These are phyloP conservation scores for Coprinellus micaceus DNA, from an alignment of 768 basidiomycete genomes.

Conservation along the genomic window DNA sequence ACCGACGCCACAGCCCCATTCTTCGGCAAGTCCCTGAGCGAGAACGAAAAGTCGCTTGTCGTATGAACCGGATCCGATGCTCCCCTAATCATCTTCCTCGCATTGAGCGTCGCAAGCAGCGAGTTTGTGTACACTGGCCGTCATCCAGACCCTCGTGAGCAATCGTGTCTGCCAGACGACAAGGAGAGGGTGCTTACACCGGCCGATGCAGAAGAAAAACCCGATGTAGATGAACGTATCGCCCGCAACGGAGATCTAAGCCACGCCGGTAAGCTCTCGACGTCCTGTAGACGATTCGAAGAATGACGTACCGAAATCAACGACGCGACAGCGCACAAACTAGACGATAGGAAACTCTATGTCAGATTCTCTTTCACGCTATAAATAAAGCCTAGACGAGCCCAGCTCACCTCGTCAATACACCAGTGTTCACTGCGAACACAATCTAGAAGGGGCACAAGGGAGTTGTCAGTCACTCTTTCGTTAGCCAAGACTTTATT, in stretches of 20 bases:
- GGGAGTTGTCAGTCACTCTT: neutral
- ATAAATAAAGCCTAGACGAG: neutral
- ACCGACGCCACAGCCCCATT: slow-evolving; percentile 9
- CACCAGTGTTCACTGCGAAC: slow-evolving; percentile 42
- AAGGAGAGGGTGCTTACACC: slow-evolving; percentile 38
- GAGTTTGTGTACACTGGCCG: slow-evolving; percentile 58
- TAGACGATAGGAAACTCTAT: slow-evolving; percentile 16
- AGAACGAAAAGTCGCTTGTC: slow-evolving; percentile 38
- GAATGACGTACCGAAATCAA: slow-evolving; percentile 42
- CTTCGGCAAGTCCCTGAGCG: slow-evolving; percentile 37
- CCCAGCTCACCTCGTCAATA: slow-evolving; percentile 32
- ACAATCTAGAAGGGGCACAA: slow-evolving; percentile 30
- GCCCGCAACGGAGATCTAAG: slow-evolving; percentile 47
- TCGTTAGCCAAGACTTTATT: too few relatives aligned
- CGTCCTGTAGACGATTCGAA: too few relatives aligned
- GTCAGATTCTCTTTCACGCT: neutral
- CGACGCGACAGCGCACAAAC: slow-evolving; percentile 53
- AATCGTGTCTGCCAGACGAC: neutral
- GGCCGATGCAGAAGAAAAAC: slow-evolving; percentile 59
- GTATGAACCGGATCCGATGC: slow-evolving; percentile 36
- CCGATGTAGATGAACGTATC: slow-evolving; percentile 52
- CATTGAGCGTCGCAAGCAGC: slow-evolving; percentile 58
- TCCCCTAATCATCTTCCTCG: slow-evolving; percentile 44
- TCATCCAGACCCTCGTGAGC: neutral
- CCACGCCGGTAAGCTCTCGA: too few relatives aligned